Conservation (phyloP, 2,329 filamentous ascomycete genomes). For the Microdochium nivale region DNA sequence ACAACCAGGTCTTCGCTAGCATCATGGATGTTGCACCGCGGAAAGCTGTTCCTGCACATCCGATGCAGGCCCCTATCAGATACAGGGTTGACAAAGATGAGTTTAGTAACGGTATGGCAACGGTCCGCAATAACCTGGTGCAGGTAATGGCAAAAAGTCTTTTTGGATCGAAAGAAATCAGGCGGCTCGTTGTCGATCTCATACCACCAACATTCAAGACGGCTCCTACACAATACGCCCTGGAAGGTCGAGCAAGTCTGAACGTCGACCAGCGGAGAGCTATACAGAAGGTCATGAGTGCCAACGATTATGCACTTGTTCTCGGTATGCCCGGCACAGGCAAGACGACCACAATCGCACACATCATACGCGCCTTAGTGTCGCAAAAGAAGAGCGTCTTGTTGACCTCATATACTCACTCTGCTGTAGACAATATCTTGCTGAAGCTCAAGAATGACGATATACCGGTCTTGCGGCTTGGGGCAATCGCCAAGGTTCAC, state of each 20-base stretch:
- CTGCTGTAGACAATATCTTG: constrained; percentile 95
- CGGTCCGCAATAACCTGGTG: constrained; percentile 86
- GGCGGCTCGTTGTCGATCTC: constrained; percentile 73
- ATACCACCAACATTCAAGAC: constrained; percentile 65
- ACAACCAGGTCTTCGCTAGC: constrained; percentile 80
- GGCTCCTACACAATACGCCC: constrained; percentile 51
- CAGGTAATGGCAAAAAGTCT: constrained; percentile 80
- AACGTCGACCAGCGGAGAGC: constrained; percentile 83
- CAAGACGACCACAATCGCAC: constrained; percentile 96
- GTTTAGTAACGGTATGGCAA: constrained; percentile 96
- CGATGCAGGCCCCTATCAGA: constrained; percentile 46
- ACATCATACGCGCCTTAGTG: constrained; percentile 87
- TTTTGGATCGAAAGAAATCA: constrained; percentile 62
- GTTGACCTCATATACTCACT: constrained; percentile 92
- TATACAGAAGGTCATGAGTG: constrained; percentile 92
- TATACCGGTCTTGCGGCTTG: constrained; percentile 76
- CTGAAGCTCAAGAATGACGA: constrained; percentile 78
- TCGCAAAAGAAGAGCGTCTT: constrained; percentile 87
- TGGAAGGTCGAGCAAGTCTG: constrained; percentile 56
- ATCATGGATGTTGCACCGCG: constrained; percentile 77
- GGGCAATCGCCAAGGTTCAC: constrained; percentile 77
- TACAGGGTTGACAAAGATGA: constrained; percentile 96
- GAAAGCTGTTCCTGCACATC: constrained; percentile 40
- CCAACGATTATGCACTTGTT: constrained; percentile 91
- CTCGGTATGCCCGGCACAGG: constrained; percentile 97